Conservation (phyloP, 1,139 yeast species). For the Trichomonascaceae sp. region DNA sequence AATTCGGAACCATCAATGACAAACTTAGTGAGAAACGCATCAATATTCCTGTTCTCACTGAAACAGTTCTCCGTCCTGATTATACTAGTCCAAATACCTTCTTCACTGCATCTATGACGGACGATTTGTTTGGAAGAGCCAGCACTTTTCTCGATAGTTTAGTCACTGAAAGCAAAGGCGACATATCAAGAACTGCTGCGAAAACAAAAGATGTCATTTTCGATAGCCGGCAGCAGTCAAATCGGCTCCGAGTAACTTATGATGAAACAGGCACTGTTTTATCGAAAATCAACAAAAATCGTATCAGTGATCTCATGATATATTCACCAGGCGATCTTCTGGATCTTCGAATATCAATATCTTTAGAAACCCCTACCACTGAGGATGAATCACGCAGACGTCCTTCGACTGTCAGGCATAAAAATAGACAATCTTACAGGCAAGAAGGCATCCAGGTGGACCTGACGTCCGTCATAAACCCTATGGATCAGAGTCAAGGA, state of each 20-base stretch:
- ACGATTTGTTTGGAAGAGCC: conserved; percentile 58
- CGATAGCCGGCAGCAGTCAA: conserved; percentile 31
- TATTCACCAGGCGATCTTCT: conserved; percentile 72
- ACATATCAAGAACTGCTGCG: conserved; percentile 8
- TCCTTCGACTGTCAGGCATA: conserved; percentile 45
- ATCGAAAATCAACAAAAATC: conserved; percentile 64
- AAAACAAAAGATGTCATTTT: conserved; percentile 20
- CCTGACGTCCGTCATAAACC: conserved; percentile 29
- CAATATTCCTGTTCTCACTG: conserved; percentile 68
- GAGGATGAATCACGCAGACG: conserved; percentile 12
- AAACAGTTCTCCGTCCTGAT: conserved; percentile 55
- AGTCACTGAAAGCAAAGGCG: conserved; percentile 1
- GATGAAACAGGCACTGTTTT: conserved; percentile 29
- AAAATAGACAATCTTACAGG: conserved; percentile 37
- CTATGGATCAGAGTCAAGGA: conserved; percentile 5
- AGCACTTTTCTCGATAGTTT: conserved; percentile 51
- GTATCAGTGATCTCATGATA: conserved; percentile 64
- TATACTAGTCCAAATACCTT: conserved; percentile 49
- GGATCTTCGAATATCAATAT: conserved; percentile 69
- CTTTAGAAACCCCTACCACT: conserved; percentile 59
- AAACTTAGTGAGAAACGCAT: conserved; percentile 60
- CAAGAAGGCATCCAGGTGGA: conserved; percentile 30
- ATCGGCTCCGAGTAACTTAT: conserved; percentile 29
- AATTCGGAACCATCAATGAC: conserved; percentile 71
- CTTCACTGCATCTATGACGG: conserved; percentile 67